These are phyloP conservation scores for Bipolaris cookei DNA, from an alignment of 2,329 filamentous ascomycete genomes.

Conservation along the genomic window DNA sequence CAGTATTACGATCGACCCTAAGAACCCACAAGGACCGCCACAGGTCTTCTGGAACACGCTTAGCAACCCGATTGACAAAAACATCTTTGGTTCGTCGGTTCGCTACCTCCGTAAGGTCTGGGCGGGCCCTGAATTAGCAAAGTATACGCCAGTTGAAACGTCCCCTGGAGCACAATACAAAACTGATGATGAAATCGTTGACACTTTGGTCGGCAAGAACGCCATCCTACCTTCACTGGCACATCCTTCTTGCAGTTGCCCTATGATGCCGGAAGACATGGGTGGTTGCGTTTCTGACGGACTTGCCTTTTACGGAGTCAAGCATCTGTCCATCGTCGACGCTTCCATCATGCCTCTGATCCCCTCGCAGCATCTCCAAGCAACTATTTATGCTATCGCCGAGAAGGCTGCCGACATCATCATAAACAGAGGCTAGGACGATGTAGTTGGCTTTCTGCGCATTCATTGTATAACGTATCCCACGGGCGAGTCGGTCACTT, in stretches of 20 bases:
- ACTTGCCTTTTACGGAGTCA: conserved; percentile 40
- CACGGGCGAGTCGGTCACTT: no score
- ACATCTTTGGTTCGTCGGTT: conserved; percentile 44
- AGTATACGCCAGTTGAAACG: conserved; percentile 32
- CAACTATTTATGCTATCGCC: conserved; percentile 43
- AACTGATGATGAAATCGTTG: conserved; percentile 37
- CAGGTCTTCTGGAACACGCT: conserved; percentile 39
- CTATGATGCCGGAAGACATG: conserved; percentile 43
- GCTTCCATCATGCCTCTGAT: conserved; percentile 43
- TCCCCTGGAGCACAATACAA: conserved; percentile 36
- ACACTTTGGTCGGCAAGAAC: conserved; percentile 21
- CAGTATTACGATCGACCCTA: conserved; percentile 36
- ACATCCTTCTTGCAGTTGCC: conserved; percentile 37
- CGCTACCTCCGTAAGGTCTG: conserved; percentile 44
- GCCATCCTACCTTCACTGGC: conserved; percentile 33
- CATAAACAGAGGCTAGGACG: conserved; percentile 21
- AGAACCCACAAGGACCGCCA: conserved; percentile 35
- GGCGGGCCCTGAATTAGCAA: conserved; percentile 34
- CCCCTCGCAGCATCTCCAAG: conserved; percentile 41
- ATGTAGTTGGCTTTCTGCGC: no score
- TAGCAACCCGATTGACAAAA: conserved; percentile 39
- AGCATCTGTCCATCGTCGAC: conserved; percentile 39
- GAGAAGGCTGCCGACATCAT: conserved; percentile 46
- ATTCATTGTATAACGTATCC: no score
- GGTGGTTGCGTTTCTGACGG: conserved; percentile 39